Evolutionary conservation across 78 protist species (phyloP), one percentile per base, ranked within the genome.

Genomic region (Speleostelium caveatum): DNA sequence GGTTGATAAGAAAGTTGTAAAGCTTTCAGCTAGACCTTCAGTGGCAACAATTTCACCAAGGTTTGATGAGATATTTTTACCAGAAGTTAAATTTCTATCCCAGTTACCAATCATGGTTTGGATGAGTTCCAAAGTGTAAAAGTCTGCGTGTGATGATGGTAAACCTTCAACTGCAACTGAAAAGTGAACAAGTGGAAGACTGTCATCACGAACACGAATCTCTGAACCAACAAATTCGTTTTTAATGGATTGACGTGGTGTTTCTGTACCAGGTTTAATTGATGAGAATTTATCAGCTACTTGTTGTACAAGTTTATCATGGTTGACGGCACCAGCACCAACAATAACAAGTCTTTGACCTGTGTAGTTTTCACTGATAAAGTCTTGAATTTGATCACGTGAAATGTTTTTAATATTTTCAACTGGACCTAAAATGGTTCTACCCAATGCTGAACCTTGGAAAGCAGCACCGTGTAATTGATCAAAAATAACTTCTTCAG

Each of bases 371-470:
- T 85, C 74, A 26, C 8, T 0, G 36, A 95, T 33, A 59, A 88
- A 96, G 10, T 86, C 86, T 59, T 61, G n/a, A 51, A 96, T 69
- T 60, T 85, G 85, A 22, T 94, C 91, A 55, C 88, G 86, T 21
- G 87, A 74, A 85, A 98, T 95, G 28, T 41, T 19, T 33, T 86
- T 32, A 83, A 97, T 96, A 92, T 96, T 96, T 56, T 94, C 85
- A 42, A 51, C 87, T 56, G 97, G 96, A 30, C 99, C 99, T 42
- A 98, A 87, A 69, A 98, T 98, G 45, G 99, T 98, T 28, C 95
- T 63, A 36, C 96, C 98, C n/a, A 98, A 93, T 22, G 96, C 66
- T 14, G 90, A 58, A 51, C 94, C 96, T 59, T 89, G 94, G 96
- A 72, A 97, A 24, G 97, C 97, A 5, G 93, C 77, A 38, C 87